Conservation (phyloP, 129 eudicot species). For the Flaveria ramosissima region DNA sequence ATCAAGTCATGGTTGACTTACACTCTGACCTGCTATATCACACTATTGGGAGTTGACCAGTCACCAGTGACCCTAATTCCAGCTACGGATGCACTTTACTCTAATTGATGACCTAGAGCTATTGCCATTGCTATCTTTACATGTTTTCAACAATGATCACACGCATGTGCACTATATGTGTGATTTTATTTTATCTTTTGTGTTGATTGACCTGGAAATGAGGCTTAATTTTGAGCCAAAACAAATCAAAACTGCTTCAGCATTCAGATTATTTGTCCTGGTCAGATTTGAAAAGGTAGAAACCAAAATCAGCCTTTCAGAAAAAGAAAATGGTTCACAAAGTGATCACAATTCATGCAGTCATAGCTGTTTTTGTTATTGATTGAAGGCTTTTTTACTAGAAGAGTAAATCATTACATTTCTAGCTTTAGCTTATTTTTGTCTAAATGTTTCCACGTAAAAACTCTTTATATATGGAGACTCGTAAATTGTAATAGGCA, state of each 20-base stretch:
- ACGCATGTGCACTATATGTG: neutral
- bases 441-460: neutral
- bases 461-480: neutral
- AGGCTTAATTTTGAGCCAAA: neutral
- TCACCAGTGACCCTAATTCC: constrained; percentile 6
- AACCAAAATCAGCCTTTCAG: too few species aligned
- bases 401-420: neutral
- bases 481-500: neutral
- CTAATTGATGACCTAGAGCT: neutral
- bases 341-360: neutral
- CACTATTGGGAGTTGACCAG: neutral
- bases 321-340: neutral
- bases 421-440: neutral
- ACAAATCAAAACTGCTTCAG: neutral
- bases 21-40: neutral
- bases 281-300: neutral
- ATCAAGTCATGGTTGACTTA: constrained; percentile 13
- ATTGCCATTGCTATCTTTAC: constrained; percentile 3
- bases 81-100: neutral
- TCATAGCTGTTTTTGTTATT: neutral
- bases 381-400: neutral
- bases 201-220: neutral
- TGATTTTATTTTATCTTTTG: neutral
- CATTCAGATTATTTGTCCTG: neutral
- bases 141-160: neutral